These are phyloP conservation scores for Ilex aquifolium DNA, from an alignment of 257 asterid species.

Conservation along the genomic window DNA sequence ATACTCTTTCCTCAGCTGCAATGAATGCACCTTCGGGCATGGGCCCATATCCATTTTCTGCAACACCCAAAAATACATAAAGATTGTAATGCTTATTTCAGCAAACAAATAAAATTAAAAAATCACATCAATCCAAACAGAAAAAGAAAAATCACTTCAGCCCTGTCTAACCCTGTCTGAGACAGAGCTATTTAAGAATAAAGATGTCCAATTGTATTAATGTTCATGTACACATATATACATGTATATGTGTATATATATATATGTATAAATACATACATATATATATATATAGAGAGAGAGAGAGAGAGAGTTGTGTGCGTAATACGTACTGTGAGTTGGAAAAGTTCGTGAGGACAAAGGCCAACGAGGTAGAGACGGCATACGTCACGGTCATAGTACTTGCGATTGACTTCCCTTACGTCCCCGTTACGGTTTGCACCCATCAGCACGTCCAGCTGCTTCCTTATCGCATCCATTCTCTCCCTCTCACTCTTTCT, in stretches of 20 bases:
- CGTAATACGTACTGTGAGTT: conserved; percentile 57
- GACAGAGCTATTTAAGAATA: no score
- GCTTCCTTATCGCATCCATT: conserved; percentile 93
- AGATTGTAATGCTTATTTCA: background rate
- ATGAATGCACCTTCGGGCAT: conserved; percentile 86
- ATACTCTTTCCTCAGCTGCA: conserved; percentile 95
- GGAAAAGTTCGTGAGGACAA: conserved; percentile 92
- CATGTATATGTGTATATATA: no score
- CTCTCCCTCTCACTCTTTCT: background rate
- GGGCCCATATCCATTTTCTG: conserved; percentile 98
- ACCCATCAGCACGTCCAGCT: conserved; percentile 86
- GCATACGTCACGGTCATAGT: conserved; percentile 89
- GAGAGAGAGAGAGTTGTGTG: background rate
- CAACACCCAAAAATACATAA: conserved; percentile 13
- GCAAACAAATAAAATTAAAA: conserved; percentile 2
- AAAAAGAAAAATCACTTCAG: conserved; percentile 3
- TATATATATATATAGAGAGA: background rate
- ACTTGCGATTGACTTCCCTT: conserved; percentile 73
- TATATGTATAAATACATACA: background rate
- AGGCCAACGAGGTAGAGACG: conserved; percentile 90
- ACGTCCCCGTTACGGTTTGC: conserved; percentile 90
- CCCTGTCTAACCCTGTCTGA: no score
- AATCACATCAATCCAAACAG: background rate
- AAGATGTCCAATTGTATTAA: no score
- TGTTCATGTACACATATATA: no score